Evolutionary conservation across 2,329 filamentous ascomycete species (phyloP).

Genomic region (Coleophoma cylindrospora): DNA sequence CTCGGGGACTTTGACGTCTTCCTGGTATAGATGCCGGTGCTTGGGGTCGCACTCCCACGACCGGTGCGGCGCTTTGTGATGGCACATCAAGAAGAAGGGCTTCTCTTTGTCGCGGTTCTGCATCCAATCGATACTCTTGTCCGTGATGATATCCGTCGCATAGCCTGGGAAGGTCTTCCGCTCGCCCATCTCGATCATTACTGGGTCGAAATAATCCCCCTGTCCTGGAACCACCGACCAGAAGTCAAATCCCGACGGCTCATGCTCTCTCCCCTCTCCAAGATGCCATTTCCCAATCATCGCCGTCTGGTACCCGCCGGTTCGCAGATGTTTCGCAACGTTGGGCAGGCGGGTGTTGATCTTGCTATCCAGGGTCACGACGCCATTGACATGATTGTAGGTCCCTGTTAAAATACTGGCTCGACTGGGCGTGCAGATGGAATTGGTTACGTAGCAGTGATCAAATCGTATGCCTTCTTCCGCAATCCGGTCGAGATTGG

Average conservation of each 20-base stretch:
- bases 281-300: constrained; percentile 52
- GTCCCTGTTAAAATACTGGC: constrained; percentile 44
- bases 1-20: constrained; percentile 41
- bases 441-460: constrained; percentile 50
- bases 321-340: constrained; percentile 43
- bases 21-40: constrained; percentile 41
- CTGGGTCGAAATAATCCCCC: constrained; percentile 46
- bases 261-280: constrained; percentile 38
- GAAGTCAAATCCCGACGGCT: constrained; percentile 46
- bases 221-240: constrained; percentile 47
- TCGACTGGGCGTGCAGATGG: constrained; percentile 46
- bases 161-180: constrained; percentile 33
- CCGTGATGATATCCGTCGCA: constrained; percentile 46
- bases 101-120: constrained; percentile 25
- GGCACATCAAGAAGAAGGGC: constrained; percentile 51
- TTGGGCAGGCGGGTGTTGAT: constrained; percentile 47
- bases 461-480: constrained; percentile 45
- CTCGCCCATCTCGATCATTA: constrained; percentile 38
- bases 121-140: constrained; percentile 41
- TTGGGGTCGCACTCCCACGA: constrained; percentile 45
- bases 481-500: constrained; percentile 44
- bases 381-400: constrained; percentile 48
- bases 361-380: constrained; percentile 41
- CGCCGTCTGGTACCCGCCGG: constrained; percentile 42
- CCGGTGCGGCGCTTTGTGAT: constrained; percentile 50